Conservation (phyloP, 345 rosid genomes). For the Euphorbia lathyris region DNA sequence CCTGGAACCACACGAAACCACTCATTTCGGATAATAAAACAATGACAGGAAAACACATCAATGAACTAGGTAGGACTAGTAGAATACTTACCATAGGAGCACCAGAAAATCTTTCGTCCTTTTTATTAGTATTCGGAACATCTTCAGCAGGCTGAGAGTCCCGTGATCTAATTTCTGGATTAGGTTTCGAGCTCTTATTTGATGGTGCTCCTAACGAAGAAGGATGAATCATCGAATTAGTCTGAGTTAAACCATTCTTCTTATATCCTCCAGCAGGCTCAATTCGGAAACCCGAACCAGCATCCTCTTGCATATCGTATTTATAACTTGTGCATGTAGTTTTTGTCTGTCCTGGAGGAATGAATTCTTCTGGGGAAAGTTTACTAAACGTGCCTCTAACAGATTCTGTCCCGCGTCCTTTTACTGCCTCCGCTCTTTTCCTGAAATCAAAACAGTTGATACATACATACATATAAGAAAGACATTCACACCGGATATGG, state of each 20-base stretch:
- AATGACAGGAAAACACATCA: neutral
- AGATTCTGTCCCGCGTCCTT: constrained; percentile 62
- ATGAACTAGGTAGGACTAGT: too few species aligned
- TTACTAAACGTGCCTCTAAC: constrained; percentile 50
- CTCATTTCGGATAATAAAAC: neutral
- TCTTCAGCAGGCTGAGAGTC: constrained; percentile 33
- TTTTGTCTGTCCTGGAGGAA: constrained; percentile 46
- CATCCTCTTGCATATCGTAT: constrained; percentile 40
- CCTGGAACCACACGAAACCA: constrained; percentile 39
- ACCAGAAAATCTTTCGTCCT: constrained; percentile 19
- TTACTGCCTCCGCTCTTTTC: constrained; percentile 54
- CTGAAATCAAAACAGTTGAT: constrained; percentile 46
- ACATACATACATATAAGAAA: too few species aligned
- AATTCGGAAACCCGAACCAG: constrained; percentile 40
- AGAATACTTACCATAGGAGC: constrained; percentile 33
- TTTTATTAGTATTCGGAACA: constrained; percentile 28
- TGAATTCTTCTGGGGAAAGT: constrained; percentile 67
- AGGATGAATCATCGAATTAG: constrained; percentile 56
- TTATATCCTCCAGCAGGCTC: constrained; percentile 34
- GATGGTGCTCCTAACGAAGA: constrained; percentile 23
- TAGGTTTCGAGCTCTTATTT: constrained; percentile 32
- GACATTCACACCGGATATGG: too few species aligned
- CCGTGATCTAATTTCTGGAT: constrained; percentile 31
- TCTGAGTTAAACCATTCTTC: constrained; percentile 28
- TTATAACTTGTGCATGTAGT: constrained; percentile 35